Base-by-base conservation (phyloP, 164 flowering plant genomes). In the Paratinospora sagittata region DNA sequence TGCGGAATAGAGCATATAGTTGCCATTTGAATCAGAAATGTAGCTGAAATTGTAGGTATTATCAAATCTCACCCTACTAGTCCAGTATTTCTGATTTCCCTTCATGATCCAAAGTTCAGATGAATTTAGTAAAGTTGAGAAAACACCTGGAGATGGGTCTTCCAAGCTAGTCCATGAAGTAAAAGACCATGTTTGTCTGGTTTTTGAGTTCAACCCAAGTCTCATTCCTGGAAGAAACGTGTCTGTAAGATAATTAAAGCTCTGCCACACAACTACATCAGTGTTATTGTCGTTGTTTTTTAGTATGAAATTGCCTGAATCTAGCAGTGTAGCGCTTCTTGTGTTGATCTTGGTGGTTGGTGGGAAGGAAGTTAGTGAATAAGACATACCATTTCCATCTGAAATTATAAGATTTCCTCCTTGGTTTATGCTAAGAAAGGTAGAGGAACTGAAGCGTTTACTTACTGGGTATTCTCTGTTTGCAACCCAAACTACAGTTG, bases 151-250 rank as follows among this genome's bases (percentile, higher is more conserved):
- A 7, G 89, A 78, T 7, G 96, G 96, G 78, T 90, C 88, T 1
- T 86, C 85, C 5, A 34, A 2, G 49, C 74, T 90, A 64, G 75
- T 90, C 94, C 94, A 89, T 10, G 90, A 82, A 63, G 79, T 85
- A 2, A 89, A 77, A 9, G 23, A 67, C 36, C 81, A 82, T 27
- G 8, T 70, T 12, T 13, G 30, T 2, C 76, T 73, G 23, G 84
- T 85, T 0, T 3, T 49, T 43, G 79, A 83, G 36, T 89, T 68
- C 14, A 72, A 49, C 27, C 81, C 72, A 68, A 90, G 12, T 67
- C 77, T 82, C 1, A 65, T 75, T 13, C 89, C 88, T 37, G 93
- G 91, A 49, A 90, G 73, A 89, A 24, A 52, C 3, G 69, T 65
- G 36, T 72, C 24, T 4, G 74, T 49, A 33, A 63, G 63, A 33